Evolutionary conservation across 352 stramenopile species (phyloP).

Genomic region (Globisporangium megalacanthum): DNA sequence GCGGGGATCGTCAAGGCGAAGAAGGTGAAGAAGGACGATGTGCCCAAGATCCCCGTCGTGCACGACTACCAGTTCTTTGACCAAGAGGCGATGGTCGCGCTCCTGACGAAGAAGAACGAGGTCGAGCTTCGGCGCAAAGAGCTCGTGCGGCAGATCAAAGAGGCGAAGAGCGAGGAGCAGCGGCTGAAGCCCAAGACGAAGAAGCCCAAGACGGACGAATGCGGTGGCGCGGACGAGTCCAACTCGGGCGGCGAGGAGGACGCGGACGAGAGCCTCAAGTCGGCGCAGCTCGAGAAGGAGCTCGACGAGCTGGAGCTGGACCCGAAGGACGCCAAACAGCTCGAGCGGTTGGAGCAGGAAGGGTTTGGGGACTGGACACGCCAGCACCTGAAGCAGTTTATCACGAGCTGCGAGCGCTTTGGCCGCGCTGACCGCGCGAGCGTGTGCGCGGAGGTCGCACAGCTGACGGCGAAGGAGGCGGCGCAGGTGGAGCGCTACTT

Average conservation of each 20-base stretch:
- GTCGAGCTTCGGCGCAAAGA: conserved; percentile 90
- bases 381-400: conserved; percentile 86
- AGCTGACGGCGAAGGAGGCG: conserved; percentile 88
- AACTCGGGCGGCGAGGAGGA: conserved; percentile 61
- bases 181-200: conserved; percentile 78
- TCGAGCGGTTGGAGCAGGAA: conserved; percentile 76
- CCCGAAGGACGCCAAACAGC: conserved; percentile 49
- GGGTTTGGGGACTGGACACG: conserved; percentile 96
- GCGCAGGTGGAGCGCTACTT: conserved; percentile 94
- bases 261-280: conserved; percentile 44
- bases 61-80: conserved; percentile 97
- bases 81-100: conserved; percentile 77
- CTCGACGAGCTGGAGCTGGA: conserved; percentile 75
- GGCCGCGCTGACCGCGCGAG: conserved; percentile 88
- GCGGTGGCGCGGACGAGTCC: conserved; percentile 35
- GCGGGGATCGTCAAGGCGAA: conserved; percentile 76
- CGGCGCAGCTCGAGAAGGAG: conserved; percentile 71
- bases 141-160: conserved; percentile 72
- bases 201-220: conserved; percentile 38
- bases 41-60: conserved; percentile 87
- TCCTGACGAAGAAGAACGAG: conserved; percentile 84
- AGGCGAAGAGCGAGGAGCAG: conserved; percentile 79
- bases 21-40: conserved; percentile 86
- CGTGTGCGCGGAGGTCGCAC: conserved; percentile 89
- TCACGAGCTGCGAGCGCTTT: conserved; percentile 92